Percentiles rank a stretch among this genome's conserved stretches.
Conservation (phyloP, 116 monocot species). For the Papilionanthe hybrid region DNA sequence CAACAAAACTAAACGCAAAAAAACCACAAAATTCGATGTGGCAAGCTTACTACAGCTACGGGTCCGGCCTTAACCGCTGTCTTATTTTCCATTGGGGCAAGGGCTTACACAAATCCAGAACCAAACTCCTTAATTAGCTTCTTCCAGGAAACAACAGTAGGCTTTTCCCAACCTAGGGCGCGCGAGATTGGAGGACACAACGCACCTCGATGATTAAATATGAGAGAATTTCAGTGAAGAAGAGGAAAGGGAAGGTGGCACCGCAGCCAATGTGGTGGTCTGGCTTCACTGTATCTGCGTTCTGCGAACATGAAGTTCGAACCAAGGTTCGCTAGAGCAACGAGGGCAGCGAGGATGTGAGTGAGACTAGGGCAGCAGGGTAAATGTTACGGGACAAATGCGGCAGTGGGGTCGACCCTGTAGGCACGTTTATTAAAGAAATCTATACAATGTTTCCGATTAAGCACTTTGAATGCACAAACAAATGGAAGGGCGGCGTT, state of each 20-base stretch:
- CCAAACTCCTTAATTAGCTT: slow-evolving; percentile 53
- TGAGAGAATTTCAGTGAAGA: neutral
- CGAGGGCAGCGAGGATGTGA: too few relatives aligned
- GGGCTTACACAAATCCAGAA: slow-evolving; percentile 5
- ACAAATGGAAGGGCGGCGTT: too few relatives aligned
- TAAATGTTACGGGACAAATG: too few relatives aligned
- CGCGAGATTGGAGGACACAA: neutral
- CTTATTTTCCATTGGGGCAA: neutral
- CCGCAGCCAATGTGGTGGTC: neutral
- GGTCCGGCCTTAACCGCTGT: neutral
- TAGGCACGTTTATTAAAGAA: too few relatives aligned
- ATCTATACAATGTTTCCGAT: too few relatives aligned
- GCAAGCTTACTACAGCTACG: neutral
- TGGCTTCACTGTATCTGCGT: neutral
- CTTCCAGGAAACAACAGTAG: slow-evolving; percentile 92
- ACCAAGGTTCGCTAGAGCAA: too few relatives aligned
- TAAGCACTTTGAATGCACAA: too few relatives aligned
- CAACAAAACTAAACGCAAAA: neutral
- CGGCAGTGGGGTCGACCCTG: too few relatives aligned
- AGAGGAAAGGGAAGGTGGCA: neutral
- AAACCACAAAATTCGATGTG: neutral
- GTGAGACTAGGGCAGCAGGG: too few relatives aligned
- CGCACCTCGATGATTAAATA: neutral
- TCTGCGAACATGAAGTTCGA: neutral
- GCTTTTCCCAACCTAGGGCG: neutral